These are phyloP conservation scores for Epichloe brachyelytri DNA, from an alignment of 2,329 filamentous ascomycete species.

Conservation along the genomic window DNA sequence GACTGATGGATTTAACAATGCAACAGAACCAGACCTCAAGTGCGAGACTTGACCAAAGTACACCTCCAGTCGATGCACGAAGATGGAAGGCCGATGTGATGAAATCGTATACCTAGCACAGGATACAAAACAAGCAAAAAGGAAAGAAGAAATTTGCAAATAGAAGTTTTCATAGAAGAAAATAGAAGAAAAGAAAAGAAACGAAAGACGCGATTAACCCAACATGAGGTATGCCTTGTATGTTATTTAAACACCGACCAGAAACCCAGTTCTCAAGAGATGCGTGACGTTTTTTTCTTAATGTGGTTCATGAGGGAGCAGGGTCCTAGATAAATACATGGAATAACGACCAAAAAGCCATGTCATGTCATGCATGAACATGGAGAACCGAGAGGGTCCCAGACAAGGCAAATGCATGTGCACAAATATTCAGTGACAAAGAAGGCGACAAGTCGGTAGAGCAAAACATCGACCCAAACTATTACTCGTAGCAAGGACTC, in stretches of 20 bases:
- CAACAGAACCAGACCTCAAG: neutral
- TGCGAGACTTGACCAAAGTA: neutral
- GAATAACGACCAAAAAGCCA: slow-evolving; percentile 9
- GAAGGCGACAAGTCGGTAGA: neutral
- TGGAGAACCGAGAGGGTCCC: slow-evolving; percentile 23
- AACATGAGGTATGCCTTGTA: neutral
- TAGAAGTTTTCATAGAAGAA: neutral
- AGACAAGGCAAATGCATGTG: slow-evolving; percentile 12
- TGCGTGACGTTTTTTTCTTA: neutral
- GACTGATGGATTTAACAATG: neutral
- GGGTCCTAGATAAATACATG: slow-evolving; percentile 3
- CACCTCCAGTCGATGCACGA: neutral
- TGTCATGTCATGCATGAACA: slow-evolving; percentile 21
- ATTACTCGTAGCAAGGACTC: neutral
- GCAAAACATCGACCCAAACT: neutral
- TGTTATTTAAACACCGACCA: neutral
- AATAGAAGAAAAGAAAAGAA: neutral
- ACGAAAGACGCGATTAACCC: neutral
- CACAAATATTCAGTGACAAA: slow-evolving; percentile 9
- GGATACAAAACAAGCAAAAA: neutral
- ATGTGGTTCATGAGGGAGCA: neutral
- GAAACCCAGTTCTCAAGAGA: neutral
- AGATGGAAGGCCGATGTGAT: neutral
- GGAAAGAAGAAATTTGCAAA: neutral
- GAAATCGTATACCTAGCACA: neutral